Conservation (phyloP, 768 basidiomycete species). For the Paxillus ammoniavirescens region DNA sequence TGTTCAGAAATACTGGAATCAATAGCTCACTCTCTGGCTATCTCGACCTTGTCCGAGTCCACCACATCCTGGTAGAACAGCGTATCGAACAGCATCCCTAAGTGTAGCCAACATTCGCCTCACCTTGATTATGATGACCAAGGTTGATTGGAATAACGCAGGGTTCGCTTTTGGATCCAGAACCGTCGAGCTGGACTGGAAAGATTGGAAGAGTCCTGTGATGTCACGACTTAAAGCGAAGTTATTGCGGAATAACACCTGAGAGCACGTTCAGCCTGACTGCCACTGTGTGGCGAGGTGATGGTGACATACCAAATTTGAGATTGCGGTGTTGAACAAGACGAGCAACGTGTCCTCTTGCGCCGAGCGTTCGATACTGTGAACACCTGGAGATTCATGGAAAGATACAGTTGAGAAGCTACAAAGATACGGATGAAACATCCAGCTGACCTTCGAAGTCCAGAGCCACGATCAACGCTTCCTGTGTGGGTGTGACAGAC, state of each 20-base stretch:
- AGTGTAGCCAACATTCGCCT: not conserved
- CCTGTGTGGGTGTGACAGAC: constrained; percentile 53
- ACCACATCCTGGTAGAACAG: constrained; percentile 50
- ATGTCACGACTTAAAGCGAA: constrained; percentile 62
- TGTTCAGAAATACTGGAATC: not conserved
- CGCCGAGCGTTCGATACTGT: constrained; percentile 54
- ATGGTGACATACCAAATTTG: constrained; percentile 44
- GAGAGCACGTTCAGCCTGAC: not conserved
- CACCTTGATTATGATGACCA: constrained; percentile 66
- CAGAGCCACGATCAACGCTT: constrained; percentile 48
- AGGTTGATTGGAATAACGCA: constrained; percentile 53
- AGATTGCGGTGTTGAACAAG: constrained; percentile 58
- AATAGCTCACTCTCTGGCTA: constrained; percentile 50
- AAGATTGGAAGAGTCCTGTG: constrained; percentile 58
- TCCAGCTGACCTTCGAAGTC: constrained; percentile 51
- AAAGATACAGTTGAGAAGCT: not conserved
- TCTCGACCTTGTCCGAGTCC: constrained; percentile 58
- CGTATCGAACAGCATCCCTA: not conserved
- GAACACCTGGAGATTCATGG: constrained; percentile 39
- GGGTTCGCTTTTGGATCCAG: constrained; percentile 60
- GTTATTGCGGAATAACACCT: constrained; percentile 68
- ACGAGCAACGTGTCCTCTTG: constrained; percentile 60
- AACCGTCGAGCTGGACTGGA: constrained; percentile 57
- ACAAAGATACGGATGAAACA: not conserved
- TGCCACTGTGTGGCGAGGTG: not conserved